Evolutionary conservation across 2,329 filamentous ascomycete species (phyloP).

Genomic region (Phyllosticta citrichinensis): DNA sequence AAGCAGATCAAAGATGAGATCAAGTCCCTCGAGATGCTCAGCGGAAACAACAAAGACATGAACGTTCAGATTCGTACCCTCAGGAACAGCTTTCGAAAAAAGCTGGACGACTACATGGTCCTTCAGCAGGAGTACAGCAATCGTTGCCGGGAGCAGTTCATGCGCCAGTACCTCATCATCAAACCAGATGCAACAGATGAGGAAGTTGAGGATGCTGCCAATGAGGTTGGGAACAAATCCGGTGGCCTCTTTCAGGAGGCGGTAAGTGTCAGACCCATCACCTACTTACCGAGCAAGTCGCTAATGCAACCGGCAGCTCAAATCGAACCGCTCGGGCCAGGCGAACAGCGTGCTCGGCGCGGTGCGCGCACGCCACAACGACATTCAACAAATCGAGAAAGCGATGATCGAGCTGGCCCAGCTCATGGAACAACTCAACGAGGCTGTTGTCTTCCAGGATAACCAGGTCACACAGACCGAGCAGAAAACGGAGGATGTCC

Average conservation of each 20-base stretch:
- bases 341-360: slow-evolving; percentile 65
- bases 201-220: slow-evolving; percentile 58
- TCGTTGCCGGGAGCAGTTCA: slow-evolving; percentile 67
- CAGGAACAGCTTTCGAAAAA: slow-evolving; percentile 61
- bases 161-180: slow-evolving; percentile 70
- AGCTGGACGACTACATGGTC: slow-evolving; percentile 59
- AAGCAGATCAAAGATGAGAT: slow-evolving; percentile 71
- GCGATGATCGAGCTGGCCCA: slow-evolving; percentile 60
- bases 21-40: slow-evolving; percentile 61
- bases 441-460: slow-evolving; percentile 65
- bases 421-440: slow-evolving; percentile 66
- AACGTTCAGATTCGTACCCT: slow-evolving; percentile 58
- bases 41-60: slow-evolving; percentile 56
- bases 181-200: slow-evolving; percentile 69
- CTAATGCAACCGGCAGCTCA: slow-evolving; percentile 43
- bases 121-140: slow-evolving; percentile 63
- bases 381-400: slow-evolving; percentile 70
- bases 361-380: slow-evolving; percentile 72
- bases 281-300: background rate
- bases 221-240: slow-evolving; percentile 59
- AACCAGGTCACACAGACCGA: slow-evolving; percentile 52
- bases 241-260: slow-evolving; percentile 77
- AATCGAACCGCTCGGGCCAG: slow-evolving; percentile 63
- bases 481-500: slow-evolving; percentile 54
- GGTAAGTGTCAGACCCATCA: slow-evolving; percentile 38